Base-by-base conservation (phyloP, 345 rosid species). In the Bretschneidera sinensis region DNA sequence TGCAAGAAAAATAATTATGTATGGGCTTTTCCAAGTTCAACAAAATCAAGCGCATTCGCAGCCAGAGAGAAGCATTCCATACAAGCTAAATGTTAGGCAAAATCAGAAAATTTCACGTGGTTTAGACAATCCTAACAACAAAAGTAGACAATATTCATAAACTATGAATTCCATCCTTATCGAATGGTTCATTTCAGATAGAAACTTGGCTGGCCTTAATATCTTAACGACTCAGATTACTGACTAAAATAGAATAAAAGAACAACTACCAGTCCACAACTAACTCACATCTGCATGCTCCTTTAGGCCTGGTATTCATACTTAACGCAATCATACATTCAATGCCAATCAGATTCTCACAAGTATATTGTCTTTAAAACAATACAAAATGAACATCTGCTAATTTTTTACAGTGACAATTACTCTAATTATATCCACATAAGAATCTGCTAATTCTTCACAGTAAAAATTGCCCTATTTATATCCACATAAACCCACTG, bases 181-280 rank as follows among this genome's bases (percentile, higher is more conserved):
- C 28, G 8, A 14, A 43, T 49, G 20, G 54, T 55, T 48, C 15
- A 3, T 2, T 23, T 47, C 48, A 22, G 43, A 24, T 50, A 31
- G 15, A 17, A 62, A 5, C 24, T 59, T 28, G 28, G 34, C 48
- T 8, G 47, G 17, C 51, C 19, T 35, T n/a, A n/a, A 49, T 43
- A 48, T 8, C 35, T 55, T 51, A 28, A 51, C 8, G 3, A 21
- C 39, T 61, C 55, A 54, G 22, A 52, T 48, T 33, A 28, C 43
- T 8, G 9, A 34, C 24, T 24, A 17, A 6, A 24, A 13, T n/a
- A 49, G 35, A 7, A n/a, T 19, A 0, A 33, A 1, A 21, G 52
- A 57, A 48, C 33, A 76, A 61, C 80, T 65, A 68, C 71, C 76
- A 61, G 65, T 70, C 79, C 33, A 51, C 69, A 58, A 58, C 69